A percentile compares a stretch with the other conserved stretches of the same genome.
phyloP scores from a whole-genome alignment of 2,329 filamentous ascomycete genomes.

The Piedraia hortae region DNA sequence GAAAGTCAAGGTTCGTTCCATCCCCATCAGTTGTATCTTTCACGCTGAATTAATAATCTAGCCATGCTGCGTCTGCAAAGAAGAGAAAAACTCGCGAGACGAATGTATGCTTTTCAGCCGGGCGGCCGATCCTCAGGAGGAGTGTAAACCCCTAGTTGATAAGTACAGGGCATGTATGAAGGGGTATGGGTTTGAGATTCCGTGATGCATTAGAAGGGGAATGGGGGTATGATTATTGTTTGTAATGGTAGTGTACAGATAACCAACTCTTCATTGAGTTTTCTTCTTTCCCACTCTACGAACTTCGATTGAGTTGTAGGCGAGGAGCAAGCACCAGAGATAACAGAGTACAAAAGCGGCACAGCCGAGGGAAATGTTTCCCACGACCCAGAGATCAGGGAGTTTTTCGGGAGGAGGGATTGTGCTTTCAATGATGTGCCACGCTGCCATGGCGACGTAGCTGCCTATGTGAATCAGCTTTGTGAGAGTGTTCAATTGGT shows the following conservation, averaged over 20 bases:
- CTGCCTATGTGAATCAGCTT: constrained; percentile 50
- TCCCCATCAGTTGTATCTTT: no score
- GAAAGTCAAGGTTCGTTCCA: no score
- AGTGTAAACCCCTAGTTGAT: constrained; percentile 59
- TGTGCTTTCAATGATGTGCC: constrained; percentile 53
- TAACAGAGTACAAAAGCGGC: constrained; percentile 71
- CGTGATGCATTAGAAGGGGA: no score
- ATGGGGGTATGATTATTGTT: no score
- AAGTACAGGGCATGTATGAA: constrained; percentile 83
- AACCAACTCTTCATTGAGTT: constrained; percentile 11
- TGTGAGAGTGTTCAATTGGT: no score
- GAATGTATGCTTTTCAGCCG: constrained; percentile 98
- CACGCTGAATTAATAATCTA: no score
- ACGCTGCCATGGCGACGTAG: constrained; percentile 49
- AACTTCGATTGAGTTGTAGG: no score
- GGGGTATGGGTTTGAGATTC: constrained; percentile 55
- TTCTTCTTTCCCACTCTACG: constrained; percentile 13
- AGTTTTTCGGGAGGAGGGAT: constrained; percentile 42
- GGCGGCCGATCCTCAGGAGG: constrained; percentile 50
- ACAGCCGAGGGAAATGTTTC: constrained; percentile 66
- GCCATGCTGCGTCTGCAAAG: constrained; percentile 95
- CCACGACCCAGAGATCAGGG: constrained; percentile 83
- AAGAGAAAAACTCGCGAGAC: constrained; percentile 75
- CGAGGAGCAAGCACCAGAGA: constrained; percentile 72
- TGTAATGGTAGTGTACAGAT: constrained; percentile 1